These are phyloP conservation scores for Vanrija pseudolonga DNA, from an alignment of 1,284 basidiomycete genomes.

Conservation along the genomic window DNA sequence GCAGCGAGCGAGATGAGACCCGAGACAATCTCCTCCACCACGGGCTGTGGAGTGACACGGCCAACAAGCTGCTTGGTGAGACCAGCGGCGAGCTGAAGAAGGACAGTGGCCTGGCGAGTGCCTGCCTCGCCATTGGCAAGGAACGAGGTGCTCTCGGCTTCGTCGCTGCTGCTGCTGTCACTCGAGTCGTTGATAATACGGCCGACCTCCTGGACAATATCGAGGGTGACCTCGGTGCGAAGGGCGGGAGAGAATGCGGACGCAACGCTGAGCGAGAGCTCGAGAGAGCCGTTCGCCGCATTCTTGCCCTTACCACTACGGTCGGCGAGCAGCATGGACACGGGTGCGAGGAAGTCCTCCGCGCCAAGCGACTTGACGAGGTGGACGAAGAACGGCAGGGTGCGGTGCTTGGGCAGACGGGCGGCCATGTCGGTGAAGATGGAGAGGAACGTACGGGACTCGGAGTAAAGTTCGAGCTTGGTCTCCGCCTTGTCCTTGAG, in stretches of 20 bases:
- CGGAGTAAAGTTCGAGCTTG: slow-evolving; percentile 61
- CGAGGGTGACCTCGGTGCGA: slow-evolving; percentile 58
- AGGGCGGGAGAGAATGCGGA: slow-evolving; percentile 60
- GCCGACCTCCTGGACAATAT: slow-evolving; percentile 64
- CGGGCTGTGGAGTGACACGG: slow-evolving; percentile 29
- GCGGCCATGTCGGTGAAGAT: slow-evolving; percentile 52
- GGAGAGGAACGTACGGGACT: slow-evolving; percentile 43
- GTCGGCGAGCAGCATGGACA: slow-evolving; percentile 82
- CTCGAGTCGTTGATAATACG: slow-evolving; percentile 55
- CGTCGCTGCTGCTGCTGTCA: slow-evolving; percentile 5
- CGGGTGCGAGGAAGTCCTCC: slow-evolving; percentile 74
- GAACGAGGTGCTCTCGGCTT: slow-evolving; percentile 26
- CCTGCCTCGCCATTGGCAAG: slow-evolving; percentile 21
- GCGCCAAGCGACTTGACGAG: slow-evolving; percentile 82
- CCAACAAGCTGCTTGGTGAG: slow-evolving; percentile 28
- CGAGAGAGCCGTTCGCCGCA: slow-evolving; percentile 32
- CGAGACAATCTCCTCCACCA: slow-evolving; percentile 34
- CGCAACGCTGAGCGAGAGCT: slow-evolving; percentile 61
- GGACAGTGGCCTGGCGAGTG: slow-evolving; percentile 58
- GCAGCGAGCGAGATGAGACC: slow-evolving; percentile 36
- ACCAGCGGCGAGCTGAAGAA: slow-evolving; percentile 60
- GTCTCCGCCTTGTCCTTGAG: slow-evolving; percentile 58
- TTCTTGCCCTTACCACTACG: slow-evolving; percentile 58
- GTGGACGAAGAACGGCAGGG: slow-evolving; percentile 72
- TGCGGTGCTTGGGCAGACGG: slow-evolving; percentile 49